A percentile compares a stretch with the other conserved stretches of the same genome.
These are phyloP conservation scores for Volvariella surrecta DNA, from an alignment of 1,284 basidiomycete genomes.

Conservation along the genomic window DNA sequence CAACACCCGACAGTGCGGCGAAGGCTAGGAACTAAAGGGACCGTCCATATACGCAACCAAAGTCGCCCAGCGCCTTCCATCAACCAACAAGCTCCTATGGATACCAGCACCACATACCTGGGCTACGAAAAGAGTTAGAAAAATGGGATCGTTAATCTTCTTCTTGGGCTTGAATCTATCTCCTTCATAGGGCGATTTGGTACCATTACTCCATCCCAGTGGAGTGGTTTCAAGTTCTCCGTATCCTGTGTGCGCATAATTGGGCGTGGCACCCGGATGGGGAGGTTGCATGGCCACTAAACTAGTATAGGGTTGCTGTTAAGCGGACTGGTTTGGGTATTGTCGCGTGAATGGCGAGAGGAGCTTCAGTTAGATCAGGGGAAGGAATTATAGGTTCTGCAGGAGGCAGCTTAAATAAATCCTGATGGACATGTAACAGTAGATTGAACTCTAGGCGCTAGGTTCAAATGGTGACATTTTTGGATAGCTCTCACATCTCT, in stretches of 20 bases:
- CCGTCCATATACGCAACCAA: too few species aligned
- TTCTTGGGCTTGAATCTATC: constrained; percentile 66
- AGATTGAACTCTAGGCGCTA: too few species aligned
- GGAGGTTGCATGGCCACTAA: constrained; percentile 9
- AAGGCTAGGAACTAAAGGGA: constrained; percentile 61
- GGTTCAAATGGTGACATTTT: too few species aligned
- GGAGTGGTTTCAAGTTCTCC: constrained; percentile 15
- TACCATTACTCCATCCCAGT: constrained; percentile 22
- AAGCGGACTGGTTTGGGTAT: too few species aligned
- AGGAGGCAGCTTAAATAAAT: too few species aligned
- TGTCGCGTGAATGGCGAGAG: too few species aligned
- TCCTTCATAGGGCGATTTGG: constrained; percentile 51
- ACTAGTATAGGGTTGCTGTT: too few species aligned
- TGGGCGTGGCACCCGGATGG: constrained; percentile 28
- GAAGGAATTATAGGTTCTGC: too few species aligned
- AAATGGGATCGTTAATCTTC: constrained; percentile 63
- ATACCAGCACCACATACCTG: constrained; percentile 31
- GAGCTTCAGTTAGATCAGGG: too few species aligned
- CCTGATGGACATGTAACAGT: too few species aligned
- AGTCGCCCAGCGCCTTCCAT: background rate
- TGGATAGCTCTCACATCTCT: too few species aligned
- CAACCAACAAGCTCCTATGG: background rate
- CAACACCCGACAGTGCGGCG: constrained; percentile 57
- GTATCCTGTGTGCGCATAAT: constrained; percentile 19
- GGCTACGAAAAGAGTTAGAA: constrained; percentile 62